Evolutionary conservation across 352 stramenopile species (phyloP).

Genomic region (Plasmopara halstedii): DNA sequence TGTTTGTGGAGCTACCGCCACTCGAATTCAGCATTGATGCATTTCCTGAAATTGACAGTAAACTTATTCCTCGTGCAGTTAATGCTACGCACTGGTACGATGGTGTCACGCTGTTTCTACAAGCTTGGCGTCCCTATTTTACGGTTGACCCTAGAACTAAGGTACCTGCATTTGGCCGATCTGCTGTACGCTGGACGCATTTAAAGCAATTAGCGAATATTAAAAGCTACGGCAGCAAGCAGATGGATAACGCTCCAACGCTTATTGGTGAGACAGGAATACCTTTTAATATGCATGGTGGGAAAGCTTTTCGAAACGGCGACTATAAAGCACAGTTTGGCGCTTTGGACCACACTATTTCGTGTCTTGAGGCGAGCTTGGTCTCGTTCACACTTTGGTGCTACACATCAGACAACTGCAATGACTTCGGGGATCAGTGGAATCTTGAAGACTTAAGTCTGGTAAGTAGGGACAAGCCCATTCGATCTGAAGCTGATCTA

Average conservation of each 20-base stretch:
- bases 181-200: conserved; percentile 53
- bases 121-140: conserved; percentile 60
- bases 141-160: conserved; percentile 61
- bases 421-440: conserved; percentile 76
- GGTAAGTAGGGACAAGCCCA: conserved; percentile 43
- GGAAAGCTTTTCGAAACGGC: conserved; percentile 30
- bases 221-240: conserved; percentile 35
- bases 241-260: conserved; percentile 48
- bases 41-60: conserved; percentile 59
- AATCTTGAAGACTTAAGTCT: conserved; percentile 85
- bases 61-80: conserved; percentile 51
- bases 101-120: conserved; percentile 81
- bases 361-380: conserved; percentile 50
- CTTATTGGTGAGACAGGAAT: conserved; percentile 68
- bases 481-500: conserved; percentile 4
- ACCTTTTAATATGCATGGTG: conserved; percentile 54
- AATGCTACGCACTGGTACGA: conserved; percentile 90
- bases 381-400: conserved; percentile 87
- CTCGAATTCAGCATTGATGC: conserved; percentile 61
- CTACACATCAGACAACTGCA: conserved; percentile 77
- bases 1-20: conserved; percentile 78
- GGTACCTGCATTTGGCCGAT: conserved; percentile 51
- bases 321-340: conserved; percentile 39
- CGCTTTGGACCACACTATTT: conserved; percentile 64
- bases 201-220: conserved; percentile 52